Evolutionary conservation across 129 eudicot genomes (phyloP), one percentile per base, ranked within the genome.

Genomic region (Rutidosis leptorrhynchoides): DNA sequence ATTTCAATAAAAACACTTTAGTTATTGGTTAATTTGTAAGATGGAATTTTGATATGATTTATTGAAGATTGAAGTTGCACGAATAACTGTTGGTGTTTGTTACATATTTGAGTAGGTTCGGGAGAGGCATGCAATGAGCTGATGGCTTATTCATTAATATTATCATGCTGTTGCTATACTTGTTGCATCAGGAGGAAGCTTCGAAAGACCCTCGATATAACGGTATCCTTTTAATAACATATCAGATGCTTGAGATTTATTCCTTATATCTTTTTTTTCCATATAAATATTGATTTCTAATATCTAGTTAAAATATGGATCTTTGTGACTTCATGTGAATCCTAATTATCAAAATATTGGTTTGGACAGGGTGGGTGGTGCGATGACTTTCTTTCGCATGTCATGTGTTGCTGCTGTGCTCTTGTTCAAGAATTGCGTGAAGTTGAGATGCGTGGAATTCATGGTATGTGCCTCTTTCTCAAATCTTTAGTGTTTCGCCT

Each of bases 371-470:
- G 99, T 69, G 97, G 99, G 35, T 75, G 70, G 51, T 82, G 78
- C 72, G 99, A 89, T 59, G 99, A 94, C 74, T 94, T 94, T 70
- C 97, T 94, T 17, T 89, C 99, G 4, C 99, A 94, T 70, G 71
- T 89, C 21, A 94, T 94, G 99, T 94, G 99, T 58, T 94, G 99
- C 73, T 94, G 99, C 73, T 94, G 99, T 74, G 97, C 99, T 11
- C 99, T 94, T 75, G 99, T 94, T 60, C 99, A 94, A 89, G 99
- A 94, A 81, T 78, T 75, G 78, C 82, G 99, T 16, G 99, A 94
- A 81, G 82, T 94, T 11, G 94, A 94, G 83, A 82, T 82, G 59
- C 99, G 94, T 37, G 90, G 94, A 55, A 62, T 70, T 58, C 80
- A 84, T 67, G 96, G 99, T 94, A 84, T 10, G 78, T 65, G 27